phyloP scores from a whole-genome alignment of 1,139 yeast species.

The Zygosaccharomyces pseudobailii region DNA sequence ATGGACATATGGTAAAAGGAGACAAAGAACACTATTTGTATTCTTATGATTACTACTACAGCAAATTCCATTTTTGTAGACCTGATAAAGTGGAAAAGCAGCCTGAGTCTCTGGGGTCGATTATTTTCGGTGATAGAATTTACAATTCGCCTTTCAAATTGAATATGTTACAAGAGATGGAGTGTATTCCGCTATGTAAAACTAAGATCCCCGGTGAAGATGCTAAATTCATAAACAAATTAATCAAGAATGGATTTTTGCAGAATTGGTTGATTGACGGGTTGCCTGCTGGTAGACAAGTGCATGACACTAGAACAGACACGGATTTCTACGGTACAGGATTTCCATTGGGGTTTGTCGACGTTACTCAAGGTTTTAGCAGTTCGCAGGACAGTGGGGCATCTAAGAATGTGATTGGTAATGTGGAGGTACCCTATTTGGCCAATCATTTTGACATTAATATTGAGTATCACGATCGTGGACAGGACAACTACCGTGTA shows the following conservation, averaged over 20 bases:
- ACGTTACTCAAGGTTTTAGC: conserved; percentile 23
- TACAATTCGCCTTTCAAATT: conserved; percentile 86
- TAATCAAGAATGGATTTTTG: conserved; percentile 75
- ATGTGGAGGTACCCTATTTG: conserved; percentile 44
- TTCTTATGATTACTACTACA: conserved; percentile 82
- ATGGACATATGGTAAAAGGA: conserved; percentile 38
- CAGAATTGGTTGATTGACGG: conserved; percentile 96
- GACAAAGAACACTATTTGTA: conserved; percentile 50
- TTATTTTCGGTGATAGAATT: conserved; percentile 91
- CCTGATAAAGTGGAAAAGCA: conserved; percentile 64
- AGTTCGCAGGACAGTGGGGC: conserved; percentile 14
- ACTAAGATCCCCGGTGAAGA: conserved; percentile 57
- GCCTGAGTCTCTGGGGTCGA: conserved; percentile 87
- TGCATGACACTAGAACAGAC: conserved; percentile 53
- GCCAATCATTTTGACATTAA: conserved; percentile 75
- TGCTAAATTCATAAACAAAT: conserved; percentile 66
- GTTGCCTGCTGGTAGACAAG: conserved; percentile 74
- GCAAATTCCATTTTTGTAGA: conserved; percentile 74
- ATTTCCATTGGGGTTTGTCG: conserved; percentile 70
- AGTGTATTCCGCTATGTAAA: conserved; percentile 63
- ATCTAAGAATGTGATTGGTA: conserved; percentile 11
- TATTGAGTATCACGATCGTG: conserved; percentile 78
- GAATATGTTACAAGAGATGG: conserved; percentile 65
- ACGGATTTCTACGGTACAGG: conserved; percentile 71
- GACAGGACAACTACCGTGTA: conserved; percentile 67